Evolutionary conservation across 257 asterid species (phyloP).

Genomic region (Schizonepeta tenuifolia): DNA sequence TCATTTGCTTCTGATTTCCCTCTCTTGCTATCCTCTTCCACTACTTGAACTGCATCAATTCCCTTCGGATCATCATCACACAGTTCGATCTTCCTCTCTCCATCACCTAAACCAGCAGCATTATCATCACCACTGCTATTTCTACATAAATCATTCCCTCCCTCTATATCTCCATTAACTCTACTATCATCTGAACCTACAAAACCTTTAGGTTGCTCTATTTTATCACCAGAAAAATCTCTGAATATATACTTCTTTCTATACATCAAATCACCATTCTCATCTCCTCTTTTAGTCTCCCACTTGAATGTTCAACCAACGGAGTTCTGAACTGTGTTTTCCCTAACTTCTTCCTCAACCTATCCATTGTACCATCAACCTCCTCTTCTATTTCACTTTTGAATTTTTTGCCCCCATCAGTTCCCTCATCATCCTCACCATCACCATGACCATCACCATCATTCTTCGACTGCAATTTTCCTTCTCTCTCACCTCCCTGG

Average conservation of each 20-base stretch:
- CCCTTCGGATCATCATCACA: constrained; percentile 31
- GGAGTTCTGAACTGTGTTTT: constrained; percentile 41
- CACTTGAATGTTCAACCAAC: constrained; percentile 35
- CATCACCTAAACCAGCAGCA: constrained; percentile 33
- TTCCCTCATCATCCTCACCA: constrained; percentile 39
- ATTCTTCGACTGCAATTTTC: constrained; percentile 56
- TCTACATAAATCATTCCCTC: constrained; percentile 30
- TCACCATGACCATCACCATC: constrained; percentile 44
- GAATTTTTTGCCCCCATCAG: constrained; percentile 36
- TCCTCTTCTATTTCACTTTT: constrained; percentile 73
- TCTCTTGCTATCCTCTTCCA: constrained; percentile 40
- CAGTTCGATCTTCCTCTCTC: constrained; percentile 31
- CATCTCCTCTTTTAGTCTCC: constrained; percentile 31
- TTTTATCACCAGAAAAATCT: constrained; percentile 41
- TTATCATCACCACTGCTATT: constrained; percentile 35
- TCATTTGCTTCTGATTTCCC: constrained; percentile 13
- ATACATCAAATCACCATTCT: constrained; percentile 48
- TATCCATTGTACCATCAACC: constrained; percentile 55
- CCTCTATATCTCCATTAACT: constrained; percentile 25
- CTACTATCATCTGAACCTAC: constrained; percentile 35
- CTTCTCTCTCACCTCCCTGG: constrained; percentile 74
- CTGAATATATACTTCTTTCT: constrained; percentile 70
- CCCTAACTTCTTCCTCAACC: constrained; percentile 57
- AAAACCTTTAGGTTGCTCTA: constrained; percentile 74
- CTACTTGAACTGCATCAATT: constrained; percentile 28